phyloP scores from a whole-genome alignment of 73 alveolate genomes.

The Symbiodinium pilosum region DNA sequence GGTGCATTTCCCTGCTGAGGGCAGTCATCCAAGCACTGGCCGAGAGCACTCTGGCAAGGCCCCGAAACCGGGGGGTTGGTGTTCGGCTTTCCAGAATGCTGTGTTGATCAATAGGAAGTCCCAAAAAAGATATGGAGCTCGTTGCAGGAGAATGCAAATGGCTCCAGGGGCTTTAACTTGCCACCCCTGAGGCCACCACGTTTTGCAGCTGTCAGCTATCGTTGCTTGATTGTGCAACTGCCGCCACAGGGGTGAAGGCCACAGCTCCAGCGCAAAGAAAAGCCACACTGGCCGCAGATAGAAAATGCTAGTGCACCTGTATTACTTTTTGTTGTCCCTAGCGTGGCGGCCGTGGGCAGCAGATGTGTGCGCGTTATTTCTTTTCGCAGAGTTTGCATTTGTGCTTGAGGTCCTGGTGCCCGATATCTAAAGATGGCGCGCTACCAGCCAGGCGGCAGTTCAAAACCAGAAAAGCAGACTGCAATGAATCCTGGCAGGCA shows the following conservation, averaged over 20 bases:
- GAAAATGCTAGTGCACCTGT: too few relatives aligned
- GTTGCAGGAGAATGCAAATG: not conserved
- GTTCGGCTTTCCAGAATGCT: not conserved
- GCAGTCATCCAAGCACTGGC: slow-evolving; percentile 16
- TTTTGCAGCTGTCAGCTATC: not conserved
- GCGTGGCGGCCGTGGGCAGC: too few relatives aligned
- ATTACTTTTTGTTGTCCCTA: too few relatives aligned
- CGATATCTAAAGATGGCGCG: slow-evolving; percentile 23
- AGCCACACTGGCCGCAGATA: not conserved
- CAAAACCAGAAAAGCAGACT: too few relatives aligned
- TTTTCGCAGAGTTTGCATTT: not conserved
- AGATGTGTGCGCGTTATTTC: too few relatives aligned
- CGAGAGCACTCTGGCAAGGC: not conserved
- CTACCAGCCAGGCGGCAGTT: not conserved
- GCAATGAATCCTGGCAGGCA: not conserved
- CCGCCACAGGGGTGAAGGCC: slow-evolving; percentile 10
- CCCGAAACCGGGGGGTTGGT: not conserved
- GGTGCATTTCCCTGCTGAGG: too few relatives aligned
- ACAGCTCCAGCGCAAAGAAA: slow-evolving; percentile 6
- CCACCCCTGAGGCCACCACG: not conserved
- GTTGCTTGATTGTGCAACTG: not conserved
- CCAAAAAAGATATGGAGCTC: too few relatives aligned
- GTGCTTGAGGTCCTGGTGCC: slow-evolving; percentile 18
- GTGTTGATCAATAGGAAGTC: too few relatives aligned
- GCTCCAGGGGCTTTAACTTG: slow-evolving; percentile 28